Conservation (phyloP, 2,329 filamentous ascomycete species). For the Curvularia eragrostidis region DNA sequence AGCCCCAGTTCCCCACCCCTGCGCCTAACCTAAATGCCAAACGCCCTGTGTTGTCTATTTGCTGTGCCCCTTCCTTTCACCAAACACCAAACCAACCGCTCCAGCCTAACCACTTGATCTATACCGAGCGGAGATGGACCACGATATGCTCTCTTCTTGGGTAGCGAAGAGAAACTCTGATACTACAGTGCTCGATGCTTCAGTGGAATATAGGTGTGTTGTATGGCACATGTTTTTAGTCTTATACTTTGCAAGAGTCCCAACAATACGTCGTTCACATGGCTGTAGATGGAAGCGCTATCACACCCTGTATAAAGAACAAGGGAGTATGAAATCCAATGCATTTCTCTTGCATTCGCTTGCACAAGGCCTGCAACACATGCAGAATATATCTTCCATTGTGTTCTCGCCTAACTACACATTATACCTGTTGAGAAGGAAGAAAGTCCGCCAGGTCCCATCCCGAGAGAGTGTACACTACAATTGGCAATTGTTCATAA, state of each 20-base stretch:
- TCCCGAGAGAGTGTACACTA: too few species aligned
- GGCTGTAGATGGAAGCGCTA: background rate
- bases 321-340: constrained; percentile 10
- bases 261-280: background rate
- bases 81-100: background rate
- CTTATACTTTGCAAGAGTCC: background rate
- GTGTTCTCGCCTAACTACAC: constrained; percentile 36
- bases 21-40: constrained; percentile 7
- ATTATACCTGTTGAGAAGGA: constrained; percentile 30
- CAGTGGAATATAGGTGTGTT: background rate
- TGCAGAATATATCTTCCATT: constrained; percentile 35
- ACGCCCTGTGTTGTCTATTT: background rate
- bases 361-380: constrained; percentile 29
- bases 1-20: constrained; percentile 2
- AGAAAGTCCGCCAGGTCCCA: too few species aligned
- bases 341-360: constrained; percentile 35
- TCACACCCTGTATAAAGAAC: background rate
- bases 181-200: background rate
- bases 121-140: background rate
- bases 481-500: too few species aligned
- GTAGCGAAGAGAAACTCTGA: too few species aligned
- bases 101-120: background rate
- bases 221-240: background rate
- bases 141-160: background rate
- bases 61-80: background rate